Evolutionary conservation across 2,329 filamentous ascomycete genomes (phyloP).

Genomic region (Dothistroma septosporum): DNA sequence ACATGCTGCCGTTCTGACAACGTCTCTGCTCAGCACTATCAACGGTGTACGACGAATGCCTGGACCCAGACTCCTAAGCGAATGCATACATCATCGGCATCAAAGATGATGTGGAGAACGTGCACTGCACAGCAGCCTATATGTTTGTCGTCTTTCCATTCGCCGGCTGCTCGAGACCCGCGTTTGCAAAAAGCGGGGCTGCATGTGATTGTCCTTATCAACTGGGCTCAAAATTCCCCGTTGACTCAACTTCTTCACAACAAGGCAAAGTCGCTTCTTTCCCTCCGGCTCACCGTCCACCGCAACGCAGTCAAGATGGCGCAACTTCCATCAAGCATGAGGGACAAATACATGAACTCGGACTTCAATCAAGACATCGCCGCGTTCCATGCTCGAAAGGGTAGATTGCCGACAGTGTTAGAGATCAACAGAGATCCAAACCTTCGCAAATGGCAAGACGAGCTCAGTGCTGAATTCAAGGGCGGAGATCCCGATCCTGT

Average conservation of each 20-base stretch:
- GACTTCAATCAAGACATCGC: background rate
- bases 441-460: background rate
- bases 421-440: background rate
- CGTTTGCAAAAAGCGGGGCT: background rate
- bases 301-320: background rate
- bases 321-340: background rate
- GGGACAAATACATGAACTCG: background rate
- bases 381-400: background rate
- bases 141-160: too few relatives aligned
- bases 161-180: background rate
- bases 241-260: too few relatives aligned
- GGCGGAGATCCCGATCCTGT: background rate
- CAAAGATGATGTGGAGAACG: too few relatives aligned
- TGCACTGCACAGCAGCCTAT: too few relatives aligned
- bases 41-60: too few relatives aligned
- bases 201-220: background rate
- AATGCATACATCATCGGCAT: too few relatives aligned
- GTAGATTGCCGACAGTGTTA: background rate
- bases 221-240: too few relatives aligned
- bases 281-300: background rate
- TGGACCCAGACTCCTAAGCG: too few relatives aligned
- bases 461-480: background rate
- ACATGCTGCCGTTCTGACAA: too few relatives aligned
- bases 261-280: too few relatives aligned
- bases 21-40: too few relatives aligned